phyloP scores from a whole-genome alignment of 768 basidiomycete species.

The Tricholoma terreum region DNA sequence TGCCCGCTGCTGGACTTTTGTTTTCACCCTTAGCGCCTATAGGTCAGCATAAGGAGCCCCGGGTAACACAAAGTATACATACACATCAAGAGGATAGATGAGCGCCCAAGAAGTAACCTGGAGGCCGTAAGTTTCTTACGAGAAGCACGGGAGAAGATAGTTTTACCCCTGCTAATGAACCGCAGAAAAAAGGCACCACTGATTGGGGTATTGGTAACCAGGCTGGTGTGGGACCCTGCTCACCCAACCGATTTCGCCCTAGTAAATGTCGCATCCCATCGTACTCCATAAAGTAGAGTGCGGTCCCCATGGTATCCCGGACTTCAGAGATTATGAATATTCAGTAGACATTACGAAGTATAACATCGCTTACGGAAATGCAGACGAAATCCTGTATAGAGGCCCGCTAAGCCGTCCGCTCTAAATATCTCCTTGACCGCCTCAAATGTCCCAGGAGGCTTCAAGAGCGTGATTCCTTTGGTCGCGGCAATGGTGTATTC shows the following conservation, averaged over 20 bases:
- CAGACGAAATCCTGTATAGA: slow-evolving; percentile 84
- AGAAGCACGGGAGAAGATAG: slow-evolving; percentile 23
- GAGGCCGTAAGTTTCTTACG: slow-evolving; percentile 17
- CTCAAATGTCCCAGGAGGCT: slow-evolving; percentile 74
- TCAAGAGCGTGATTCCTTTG: slow-evolving; percentile 66
- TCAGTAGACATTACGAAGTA: not conserved
- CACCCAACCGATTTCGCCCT: slow-evolving; percentile 72
- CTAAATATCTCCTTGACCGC: slow-evolving; percentile 80
- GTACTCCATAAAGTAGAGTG: slow-evolving; percentile 91
- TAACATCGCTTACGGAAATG: slow-evolving; percentile 63
- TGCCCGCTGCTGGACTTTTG: slow-evolving; percentile 92
- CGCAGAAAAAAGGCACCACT: slow-evolving; percentile 87
- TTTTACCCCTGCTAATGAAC: slow-evolving; percentile 80
- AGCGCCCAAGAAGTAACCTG: slow-evolving; percentile 79
- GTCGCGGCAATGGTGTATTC: slow-evolving; percentile 88
- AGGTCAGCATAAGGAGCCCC: slow-evolving; percentile 3
- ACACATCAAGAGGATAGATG: slow-evolving; percentile 95
- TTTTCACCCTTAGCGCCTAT: slow-evolving; percentile 66
- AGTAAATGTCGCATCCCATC: slow-evolving; percentile 87
- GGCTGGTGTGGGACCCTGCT: slow-evolving; percentile 76
- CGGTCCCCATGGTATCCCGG: slow-evolving; percentile 86
- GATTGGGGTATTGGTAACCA: slow-evolving; percentile 83
- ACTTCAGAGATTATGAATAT: slow-evolving; percentile 41
- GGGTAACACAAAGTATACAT: slow-evolving; percentile 25
- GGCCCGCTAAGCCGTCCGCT: slow-evolving; percentile 56